phyloP scores from a whole-genome alignment of 2,329 filamentous ascomycete species.

The Fusarium sp. region DNA sequence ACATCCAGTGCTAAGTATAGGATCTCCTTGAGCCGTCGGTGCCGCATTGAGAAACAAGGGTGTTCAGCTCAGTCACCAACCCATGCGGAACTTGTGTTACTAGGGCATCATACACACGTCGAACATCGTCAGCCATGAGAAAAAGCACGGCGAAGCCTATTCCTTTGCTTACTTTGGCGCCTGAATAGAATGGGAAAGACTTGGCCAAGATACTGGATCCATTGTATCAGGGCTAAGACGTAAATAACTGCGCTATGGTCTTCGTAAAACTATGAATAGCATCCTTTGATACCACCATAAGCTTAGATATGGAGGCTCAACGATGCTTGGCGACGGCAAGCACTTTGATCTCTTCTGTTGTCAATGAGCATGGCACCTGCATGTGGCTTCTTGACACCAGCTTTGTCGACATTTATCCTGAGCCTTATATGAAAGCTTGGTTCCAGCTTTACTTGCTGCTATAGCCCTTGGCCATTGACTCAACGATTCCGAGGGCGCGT shows the following conservation, averaged over 20 bases:
- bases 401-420: conserved; percentile 2
- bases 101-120: neutral
- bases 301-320: neutral
- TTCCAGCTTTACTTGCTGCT: neutral
- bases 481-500: neutral
- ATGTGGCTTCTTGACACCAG: neutral
- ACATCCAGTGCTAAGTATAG: neutral
- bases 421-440: conserved; percentile 2
- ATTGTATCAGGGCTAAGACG: neutral
- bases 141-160: no score
- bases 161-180: neutral
- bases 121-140: neutral
- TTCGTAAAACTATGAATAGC: neutral
- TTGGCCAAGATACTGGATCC: neutral
- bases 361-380: neutral
- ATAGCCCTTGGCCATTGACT: neutral
- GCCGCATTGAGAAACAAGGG: neutral
- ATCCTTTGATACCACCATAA: neutral
- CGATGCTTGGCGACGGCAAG: neutral
- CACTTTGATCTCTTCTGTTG: neutral
- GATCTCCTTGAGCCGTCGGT: neutral
- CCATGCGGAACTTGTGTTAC: neutral
- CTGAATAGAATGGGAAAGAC: neutral
- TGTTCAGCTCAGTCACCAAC: neutral
- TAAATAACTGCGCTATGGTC: neutral